These are phyloP conservation scores for Madurella mycetomatis DNA, from an alignment of 2,329 filamentous ascomycete species.

Conservation along the genomic window DNA sequence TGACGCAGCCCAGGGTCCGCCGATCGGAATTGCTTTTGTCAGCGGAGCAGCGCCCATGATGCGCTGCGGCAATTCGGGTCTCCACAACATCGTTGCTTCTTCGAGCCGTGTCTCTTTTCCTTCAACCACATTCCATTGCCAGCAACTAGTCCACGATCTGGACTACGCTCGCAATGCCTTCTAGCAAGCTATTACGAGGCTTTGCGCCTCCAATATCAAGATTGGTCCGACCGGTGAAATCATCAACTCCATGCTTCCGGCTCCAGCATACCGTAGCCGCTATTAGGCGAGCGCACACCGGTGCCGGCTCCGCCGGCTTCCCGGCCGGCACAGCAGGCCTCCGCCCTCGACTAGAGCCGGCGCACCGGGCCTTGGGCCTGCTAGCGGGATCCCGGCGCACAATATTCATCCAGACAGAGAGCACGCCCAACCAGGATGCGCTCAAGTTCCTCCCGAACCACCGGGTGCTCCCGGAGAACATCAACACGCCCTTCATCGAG, in stretches of 20 bases:
- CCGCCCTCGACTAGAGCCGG: constrained; percentile 25
- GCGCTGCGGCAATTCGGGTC: constrained; percentile 14
- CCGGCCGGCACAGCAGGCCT: constrained; percentile 24
- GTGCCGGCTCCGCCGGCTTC: constrained; percentile 16
- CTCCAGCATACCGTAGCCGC: constrained; percentile 26
- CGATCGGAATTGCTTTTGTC: constrained; percentile 21
- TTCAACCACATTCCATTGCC: not conserved
- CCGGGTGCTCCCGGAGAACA: constrained; percentile 69
- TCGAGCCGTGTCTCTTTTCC: not conserved
- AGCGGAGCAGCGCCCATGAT: constrained; percentile 4
- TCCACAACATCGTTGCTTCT: constrained; percentile 4
- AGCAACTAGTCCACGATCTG: not conserved
- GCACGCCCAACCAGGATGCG: constrained; percentile 90
- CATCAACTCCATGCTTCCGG: constrained; percentile 18
- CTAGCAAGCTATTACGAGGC: constrained; percentile 25
- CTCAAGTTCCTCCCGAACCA: constrained; percentile 95
- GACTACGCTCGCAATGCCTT: constrained; percentile 23
- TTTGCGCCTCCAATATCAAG: constrained; percentile 21
- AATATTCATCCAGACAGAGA: constrained; percentile 97
- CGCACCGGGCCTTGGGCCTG: constrained; percentile 10
- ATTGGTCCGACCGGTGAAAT: constrained; percentile 10
- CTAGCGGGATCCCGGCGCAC: constrained; percentile 48
- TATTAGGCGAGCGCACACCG: constrained; percentile 27
- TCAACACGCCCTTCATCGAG: constrained; percentile 78
- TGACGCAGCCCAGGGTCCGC: constrained; percentile 19